phyloP scores from a whole-genome alignment of 176 grass and related monocot species.

The Panicum miliaceum region DNA sequence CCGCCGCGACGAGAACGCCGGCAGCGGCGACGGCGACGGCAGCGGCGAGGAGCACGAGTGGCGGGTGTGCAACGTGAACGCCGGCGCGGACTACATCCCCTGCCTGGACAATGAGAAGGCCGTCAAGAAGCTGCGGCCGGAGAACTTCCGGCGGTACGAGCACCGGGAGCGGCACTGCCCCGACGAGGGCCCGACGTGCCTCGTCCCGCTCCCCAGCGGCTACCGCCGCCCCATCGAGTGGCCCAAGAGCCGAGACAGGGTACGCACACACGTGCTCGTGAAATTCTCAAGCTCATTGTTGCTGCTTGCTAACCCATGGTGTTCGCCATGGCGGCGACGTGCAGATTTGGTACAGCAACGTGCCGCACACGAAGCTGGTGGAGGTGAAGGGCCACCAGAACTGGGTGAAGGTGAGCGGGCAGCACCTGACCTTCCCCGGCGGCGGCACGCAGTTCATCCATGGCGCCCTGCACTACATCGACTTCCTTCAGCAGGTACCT shows the following conservation, averaged over 20 bases:
- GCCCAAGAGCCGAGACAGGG: conserved; percentile 87
- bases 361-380: conserved; percentile 92
- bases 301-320: neutral
- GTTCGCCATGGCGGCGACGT: neutral
- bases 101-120: conserved; percentile 94
- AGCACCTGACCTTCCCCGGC: conserved; percentile 88
- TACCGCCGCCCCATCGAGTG: conserved; percentile 78
- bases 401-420: conserved; percentile 94
- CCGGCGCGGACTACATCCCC: conserved; percentile 87
- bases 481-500: conserved; percentile 79
- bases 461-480: conserved; percentile 97
- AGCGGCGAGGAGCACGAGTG: conserved; percentile 47
- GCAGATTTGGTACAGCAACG: conserved; percentile 92
- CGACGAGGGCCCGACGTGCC: conserved; percentile 80
- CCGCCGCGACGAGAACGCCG: conserved; percentile 30
- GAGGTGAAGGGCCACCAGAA: conserved; percentile 98
- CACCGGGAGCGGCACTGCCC: conserved; percentile 93
- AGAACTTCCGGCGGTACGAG: conserved; percentile 81
- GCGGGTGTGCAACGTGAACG: conserved; percentile 72
- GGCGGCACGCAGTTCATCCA: conserved; percentile 99
- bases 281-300: neutral
- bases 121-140: conserved; percentile 76
- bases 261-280: conserved; percentile 32
- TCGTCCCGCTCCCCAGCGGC: conserved; percentile 61
- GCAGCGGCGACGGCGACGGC: neutral